Base-by-base conservation (phyloP, 2,329 filamentous ascomycete genomes). In the Ophiostoma quercus region DNA sequence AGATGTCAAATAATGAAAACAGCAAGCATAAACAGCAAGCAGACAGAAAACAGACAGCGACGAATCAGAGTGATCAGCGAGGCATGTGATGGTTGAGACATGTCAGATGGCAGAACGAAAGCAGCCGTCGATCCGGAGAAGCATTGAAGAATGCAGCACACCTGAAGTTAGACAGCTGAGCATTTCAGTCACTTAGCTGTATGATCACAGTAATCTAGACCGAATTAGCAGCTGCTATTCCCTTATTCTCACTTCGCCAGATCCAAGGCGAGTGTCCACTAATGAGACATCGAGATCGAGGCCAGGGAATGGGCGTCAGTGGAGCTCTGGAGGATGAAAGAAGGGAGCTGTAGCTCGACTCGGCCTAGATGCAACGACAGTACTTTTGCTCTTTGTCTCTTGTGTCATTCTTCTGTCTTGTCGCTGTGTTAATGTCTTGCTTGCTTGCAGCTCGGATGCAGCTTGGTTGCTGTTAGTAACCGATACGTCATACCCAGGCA, bases 401-500 rank as follows among this genome's bases (percentile, higher is more conserved):
- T 57, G n/a, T 57, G 7, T 3, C n/a, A 9, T 54, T 12, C 39
- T 41, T 41, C 12, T 16, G 41, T 43, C 41, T 43, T 47, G 43
- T 47, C 2, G 1, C 16, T n/a, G 4, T 62, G 57, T 62, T 62
- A 7, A 11, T 11, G 16, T n/a, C 25, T 8, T 34, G 34, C 34
- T 34, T 25, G 29, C 32, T 62, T 62, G 57, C 57, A 29, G 51
- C 22, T 1, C 32, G 14, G 66, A 6, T n/a, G 43, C 43, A 14
- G 65, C 65, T 16, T 43, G 39, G 37, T 19, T 41, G 34, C 37
- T 43, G 62, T 22, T 65, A 37, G 62, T 37, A 39, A 65, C 62
- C 8, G 62, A 65, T 66, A 66, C 65, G 65, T 66, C 65, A 66
- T 66, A 43, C 37, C 39, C 65, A 41, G 39, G 65, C 29, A 41